Percentiles rank a stretch among this genome's conserved stretches.
Conservation (phyloP, 1,284 basidiomycete genomes). For the Austroboletus olivaceoglutinosus region DNA sequence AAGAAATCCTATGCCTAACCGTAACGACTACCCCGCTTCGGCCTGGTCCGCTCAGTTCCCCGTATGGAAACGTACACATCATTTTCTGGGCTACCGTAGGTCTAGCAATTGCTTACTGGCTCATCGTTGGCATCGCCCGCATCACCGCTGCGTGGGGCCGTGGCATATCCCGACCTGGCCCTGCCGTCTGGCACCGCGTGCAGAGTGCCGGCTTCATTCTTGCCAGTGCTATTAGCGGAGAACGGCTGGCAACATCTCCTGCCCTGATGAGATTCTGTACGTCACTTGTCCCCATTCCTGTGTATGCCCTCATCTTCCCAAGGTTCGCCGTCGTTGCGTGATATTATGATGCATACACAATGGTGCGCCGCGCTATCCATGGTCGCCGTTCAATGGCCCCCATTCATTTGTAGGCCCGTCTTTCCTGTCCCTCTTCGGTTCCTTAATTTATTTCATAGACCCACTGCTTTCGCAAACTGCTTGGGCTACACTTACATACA, state of each 20-base stretch:
- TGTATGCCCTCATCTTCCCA: slow-evolving; percentile 15
- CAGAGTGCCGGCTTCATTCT: slow-evolving; percentile 83
- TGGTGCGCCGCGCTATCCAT: slow-evolving; percentile 86
- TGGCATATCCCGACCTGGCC: slow-evolving; percentile 56
- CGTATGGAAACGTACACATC: slow-evolving; percentile 72
- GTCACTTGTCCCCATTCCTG: slow-evolving; percentile 30
- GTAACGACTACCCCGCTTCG: slow-evolving; percentile 77
- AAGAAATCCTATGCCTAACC: slow-evolving; percentile 81
- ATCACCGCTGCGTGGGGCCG: slow-evolving; percentile 81
- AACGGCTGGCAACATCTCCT: slow-evolving; percentile 80
- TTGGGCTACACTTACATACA: slow-evolving; percentile 86
- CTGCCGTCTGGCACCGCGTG: slow-evolving; percentile 63
- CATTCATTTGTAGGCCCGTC: slow-evolving; percentile 76
- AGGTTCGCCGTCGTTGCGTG: slow-evolving; percentile 92
- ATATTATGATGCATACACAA: slow-evolving; percentile 91
- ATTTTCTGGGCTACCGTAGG: slow-evolving; percentile 84
- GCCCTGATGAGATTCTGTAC: slow-evolving; percentile 86
- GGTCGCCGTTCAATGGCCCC: slow-evolving; percentile 93
- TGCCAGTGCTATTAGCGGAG: slow-evolving; percentile 91
- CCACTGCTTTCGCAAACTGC: slow-evolving; percentile 82
- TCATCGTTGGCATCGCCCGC: slow-evolving; percentile 76
- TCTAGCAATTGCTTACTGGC: slow-evolving; percentile 78
- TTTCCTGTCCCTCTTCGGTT: not conserved
- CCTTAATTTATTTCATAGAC: slow-evolving; percentile 49
- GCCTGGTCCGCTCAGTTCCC: slow-evolving; percentile 44